Percentiles rank a stretch among this genome's conserved stretches.
phyloP scores from a whole-genome alignment of 2,329 filamentous ascomycete species.

The Sporothrix inflata region DNA sequence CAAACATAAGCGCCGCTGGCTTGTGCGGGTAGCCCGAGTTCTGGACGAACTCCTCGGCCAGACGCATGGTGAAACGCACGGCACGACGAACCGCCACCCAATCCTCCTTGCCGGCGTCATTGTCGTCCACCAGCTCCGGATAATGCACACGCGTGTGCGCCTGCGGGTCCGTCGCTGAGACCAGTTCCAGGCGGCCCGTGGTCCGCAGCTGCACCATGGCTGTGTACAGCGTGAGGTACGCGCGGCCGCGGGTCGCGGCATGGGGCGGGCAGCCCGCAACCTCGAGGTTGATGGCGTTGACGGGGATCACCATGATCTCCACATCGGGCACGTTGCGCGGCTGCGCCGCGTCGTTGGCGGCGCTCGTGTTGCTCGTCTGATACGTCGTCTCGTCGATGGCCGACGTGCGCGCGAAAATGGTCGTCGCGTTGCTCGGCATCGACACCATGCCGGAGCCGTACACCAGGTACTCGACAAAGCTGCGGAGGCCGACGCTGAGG shows the following conservation, averaged over 20 bases:
- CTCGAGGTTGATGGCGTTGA: conserved; percentile 45
- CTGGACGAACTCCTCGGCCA: conserved; percentile 38
- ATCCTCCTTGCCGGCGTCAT: conserved; percentile 34
- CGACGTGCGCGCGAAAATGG: conserved; percentile 37
- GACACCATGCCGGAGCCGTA: conserved; percentile 38
- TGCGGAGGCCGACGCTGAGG: conserved; percentile 36
- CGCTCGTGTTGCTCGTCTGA: conserved; percentile 30
- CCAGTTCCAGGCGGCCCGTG: conserved; percentile 40
- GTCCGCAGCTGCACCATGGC: conserved; percentile 41
- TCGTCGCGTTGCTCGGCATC: conserved; percentile 32
- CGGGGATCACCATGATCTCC: conserved; percentile 44
- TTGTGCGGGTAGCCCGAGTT: conserved; percentile 37
- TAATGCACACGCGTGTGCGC: conserved; percentile 41
- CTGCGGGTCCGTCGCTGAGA: conserved; percentile 41
- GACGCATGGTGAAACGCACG: conserved; percentile 40
- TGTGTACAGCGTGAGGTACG: conserved; percentile 37
- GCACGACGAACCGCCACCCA: conserved; percentile 37
- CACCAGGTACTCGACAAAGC: conserved; percentile 40
- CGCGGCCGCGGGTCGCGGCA: conserved; percentile 27
- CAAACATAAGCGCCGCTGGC: conserved; percentile 36
- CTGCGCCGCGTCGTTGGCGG: conserved; percentile 34
- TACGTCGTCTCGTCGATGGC: conserved; percentile 40
- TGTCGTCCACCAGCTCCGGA: conserved; percentile 39
- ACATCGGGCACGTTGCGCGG: conserved; percentile 39
- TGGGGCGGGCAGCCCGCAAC: conserved; percentile 32